A percentile compares a stretch with the other conserved stretches of the same genome.
Evolutionary conservation across 2,329 filamentous ascomycete genomes (phyloP).

Genomic region (Exophiala lecanii-corni): DNA sequence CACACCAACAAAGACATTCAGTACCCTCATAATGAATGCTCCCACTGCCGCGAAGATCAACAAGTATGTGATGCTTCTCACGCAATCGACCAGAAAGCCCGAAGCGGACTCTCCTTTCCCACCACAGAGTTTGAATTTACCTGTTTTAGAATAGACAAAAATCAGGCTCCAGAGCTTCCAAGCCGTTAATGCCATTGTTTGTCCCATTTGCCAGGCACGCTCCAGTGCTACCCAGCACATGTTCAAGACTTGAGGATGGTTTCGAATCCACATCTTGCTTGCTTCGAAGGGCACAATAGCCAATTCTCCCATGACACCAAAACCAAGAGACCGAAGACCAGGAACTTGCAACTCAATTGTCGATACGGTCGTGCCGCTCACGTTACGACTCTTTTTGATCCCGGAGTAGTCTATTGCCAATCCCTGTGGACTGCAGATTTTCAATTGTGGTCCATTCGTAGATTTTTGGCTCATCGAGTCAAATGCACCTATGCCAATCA

Average conservation of each 20-base stretch:
- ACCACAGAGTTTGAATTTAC: constrained; percentile 17
- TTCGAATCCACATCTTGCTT: constrained; percentile 20
- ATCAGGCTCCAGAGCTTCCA: constrained; percentile 17
- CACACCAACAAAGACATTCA: constrained; percentile 12
- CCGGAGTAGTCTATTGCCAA: constrained; percentile 12
- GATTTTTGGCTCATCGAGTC: neutral
- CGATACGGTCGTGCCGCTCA: constrained; percentile 14
- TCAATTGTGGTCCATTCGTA: constrained; percentile 12
- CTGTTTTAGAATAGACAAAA: constrained; percentile 24
- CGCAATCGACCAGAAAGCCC: constrained; percentile 20
- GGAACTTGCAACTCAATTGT: constrained; percentile 15
- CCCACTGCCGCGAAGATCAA: constrained; percentile 18
- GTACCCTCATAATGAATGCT: constrained; percentile 13
- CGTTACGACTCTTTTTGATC: constrained; percentile 6
- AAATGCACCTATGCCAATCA: constrained; percentile 3
- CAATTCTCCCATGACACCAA: constrained; percentile 11
- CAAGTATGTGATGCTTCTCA: constrained; percentile 20
- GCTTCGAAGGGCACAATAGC: constrained; percentile 18
- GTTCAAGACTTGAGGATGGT: constrained; percentile 16
- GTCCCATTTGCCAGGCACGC: constrained; percentile 21
- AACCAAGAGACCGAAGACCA: constrained; percentile 5
- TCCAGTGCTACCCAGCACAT: constrained; percentile 10
- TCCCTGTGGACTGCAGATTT: constrained; percentile 10
- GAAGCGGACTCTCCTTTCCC: constrained; percentile 12
- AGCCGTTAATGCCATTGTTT: constrained; percentile 16